Conservation (phyloP, 139 green algal species). For the Eudorina sp. region DNA sequence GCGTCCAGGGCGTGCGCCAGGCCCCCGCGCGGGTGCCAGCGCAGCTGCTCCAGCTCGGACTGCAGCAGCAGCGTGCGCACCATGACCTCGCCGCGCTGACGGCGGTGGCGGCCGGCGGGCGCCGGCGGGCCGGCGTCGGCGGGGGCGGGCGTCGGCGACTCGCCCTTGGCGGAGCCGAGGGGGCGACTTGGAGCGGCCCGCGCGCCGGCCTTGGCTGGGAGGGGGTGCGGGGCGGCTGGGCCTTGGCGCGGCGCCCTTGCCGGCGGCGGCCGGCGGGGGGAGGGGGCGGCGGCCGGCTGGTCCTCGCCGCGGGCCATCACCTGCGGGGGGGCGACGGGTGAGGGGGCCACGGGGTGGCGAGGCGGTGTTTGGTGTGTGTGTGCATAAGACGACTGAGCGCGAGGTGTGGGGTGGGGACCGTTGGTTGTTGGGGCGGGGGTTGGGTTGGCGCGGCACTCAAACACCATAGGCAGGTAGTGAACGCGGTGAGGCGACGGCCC, state of each 20-base stretch:
- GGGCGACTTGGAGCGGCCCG: constrained; percentile 14
- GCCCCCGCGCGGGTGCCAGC: constrained; percentile 39
- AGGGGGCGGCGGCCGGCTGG: background rate
- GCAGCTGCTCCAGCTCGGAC: constrained; percentile 52
- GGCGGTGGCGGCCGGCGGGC: background rate
- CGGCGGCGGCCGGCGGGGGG: background rate
- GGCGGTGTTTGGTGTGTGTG: background rate
- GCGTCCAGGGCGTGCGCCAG: constrained; percentile 50
- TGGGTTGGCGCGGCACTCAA: background rate
- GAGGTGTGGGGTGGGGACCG: background rate
- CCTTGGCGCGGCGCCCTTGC: background rate
- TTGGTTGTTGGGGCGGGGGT: background rate
- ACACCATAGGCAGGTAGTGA: background rate
- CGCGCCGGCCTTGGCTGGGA: background rate
- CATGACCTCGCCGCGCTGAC: constrained; percentile 55
- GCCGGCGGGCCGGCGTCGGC: background rate
- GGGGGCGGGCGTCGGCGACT: background rate
- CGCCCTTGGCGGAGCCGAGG: constrained; percentile 4
- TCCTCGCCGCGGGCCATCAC: constrained; percentile 41
- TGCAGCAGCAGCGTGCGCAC: constrained; percentile 47
- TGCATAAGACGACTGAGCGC: background rate
- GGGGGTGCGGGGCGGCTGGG: background rate
- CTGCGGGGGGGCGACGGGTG: background rate
- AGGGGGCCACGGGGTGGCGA: background rate
- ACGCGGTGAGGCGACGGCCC: background rate